Evolutionary conservation across 2,329 filamentous ascomycete species (phyloP), one percentile per base, ranked within the genome.

Genomic region (Penicillium janthinellum): DNA sequence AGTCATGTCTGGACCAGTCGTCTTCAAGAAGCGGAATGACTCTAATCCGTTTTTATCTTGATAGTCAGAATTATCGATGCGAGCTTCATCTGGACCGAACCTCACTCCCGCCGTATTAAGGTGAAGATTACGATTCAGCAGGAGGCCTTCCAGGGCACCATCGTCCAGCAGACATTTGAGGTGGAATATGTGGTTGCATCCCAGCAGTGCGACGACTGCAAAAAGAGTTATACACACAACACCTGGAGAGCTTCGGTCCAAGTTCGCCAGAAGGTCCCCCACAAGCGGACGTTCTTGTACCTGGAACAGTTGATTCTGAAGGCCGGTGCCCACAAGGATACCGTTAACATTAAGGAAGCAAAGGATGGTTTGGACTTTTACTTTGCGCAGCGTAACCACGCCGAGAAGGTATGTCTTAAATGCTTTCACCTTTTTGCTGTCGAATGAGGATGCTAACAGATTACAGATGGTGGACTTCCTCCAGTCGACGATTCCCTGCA

Each of bases 301-400:
- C 87, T 98, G 38, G 95, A 98, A 78, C 94, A 99, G 82, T 84
- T 98, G 58, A 96, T 99, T 69, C 83, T 99, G 69, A 98, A 97
- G 82, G 92, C 98, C 75, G 86, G 86, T 57, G 95, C 94, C 4
- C 93, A 96, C 76, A 86, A 87, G 65, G 93, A 99, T 68, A 95
- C 94, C 0, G 93, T 97, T 78, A 99, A 98, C 76, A 99, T 99
- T 79, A 97, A 96, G 75, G 95, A 99, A 79, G 90, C 91, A 31
- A 93, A 93, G 78, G 92, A 97, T 69, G 95, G 95, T 1, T 88
- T 99, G 60, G 95, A 99, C 75, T 99, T 99, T 77, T 99, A 89
- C 83, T 99, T 95, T 73, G 85, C 91, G 0, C 88, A 90, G 59
- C 84, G 91, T 70, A 99, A 97, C 72, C 90, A 96, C 69, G 94